Base-by-base conservation (phyloP, 495 filamentous ascomycete species). In the Cryomyces antarcticus region DNA sequence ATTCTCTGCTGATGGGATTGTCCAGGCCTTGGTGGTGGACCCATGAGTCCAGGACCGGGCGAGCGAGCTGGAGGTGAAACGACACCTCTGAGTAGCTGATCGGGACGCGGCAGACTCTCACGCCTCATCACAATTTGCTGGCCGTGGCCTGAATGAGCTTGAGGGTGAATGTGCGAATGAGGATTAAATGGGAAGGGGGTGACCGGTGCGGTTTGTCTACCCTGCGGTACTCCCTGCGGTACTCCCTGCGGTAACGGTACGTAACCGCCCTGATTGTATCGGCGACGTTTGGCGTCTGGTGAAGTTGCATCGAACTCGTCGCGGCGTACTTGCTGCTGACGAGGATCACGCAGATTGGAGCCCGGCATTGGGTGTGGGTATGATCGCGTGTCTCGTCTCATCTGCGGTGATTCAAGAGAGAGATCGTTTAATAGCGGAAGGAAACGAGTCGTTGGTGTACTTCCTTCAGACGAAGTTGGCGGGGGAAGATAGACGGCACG, bases 401-500 rank as follows among this genome's bases (percentile, higher is more conserved):
- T 28, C n/a, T 28, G 37, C 5, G 59, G 57, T 24, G 59, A 62
- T 10, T 57, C 48, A 12, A 60, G 39, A 42, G 49, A 56, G 31
- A 60, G 46, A 34, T 54, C 67, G 60, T 43, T 69, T 62, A 49
- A 68, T 59, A 48, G 64, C 49, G 59, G 52, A 41, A 58, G 38
- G 38, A 47, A 53, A 12, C 57, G 41, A 39, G 47, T 47, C 28
- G 58, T 51, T 39, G 57, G 48, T 43, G 62, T 53, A 43, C 51
- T 29, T 34, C 40, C 46, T 48, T 49, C 36, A 41, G 50, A 43
- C 24, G 52, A 29, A 4, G 39, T 49, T 33, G 56, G 52, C 12
- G 59, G 53, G 42, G 57, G 54, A 13, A 55, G 46, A 28, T 50
- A 71, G 9, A 68, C 70, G n/a, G 68, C 75, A 24, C 57, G 54